Conservation (phyloP, 1,284 basidiomycete genomes). For the Austroboletus novae-zelandiae region DNA sequence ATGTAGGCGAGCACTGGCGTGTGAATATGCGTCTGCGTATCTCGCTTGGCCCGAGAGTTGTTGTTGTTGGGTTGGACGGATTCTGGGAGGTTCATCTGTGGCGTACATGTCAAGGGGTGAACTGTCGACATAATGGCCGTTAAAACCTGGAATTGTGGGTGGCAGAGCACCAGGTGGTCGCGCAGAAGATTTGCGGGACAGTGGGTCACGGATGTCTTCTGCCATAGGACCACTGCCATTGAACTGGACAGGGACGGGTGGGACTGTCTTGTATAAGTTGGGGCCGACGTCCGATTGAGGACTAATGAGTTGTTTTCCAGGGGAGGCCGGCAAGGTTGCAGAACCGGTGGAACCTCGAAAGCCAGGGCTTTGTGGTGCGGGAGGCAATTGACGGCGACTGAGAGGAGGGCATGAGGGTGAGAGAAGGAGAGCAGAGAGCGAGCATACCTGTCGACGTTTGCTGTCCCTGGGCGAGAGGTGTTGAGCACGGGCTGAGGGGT, state of each 20-base stretch:
- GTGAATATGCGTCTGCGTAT: constrained; percentile 19
- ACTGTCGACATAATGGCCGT: constrained; percentile 24
- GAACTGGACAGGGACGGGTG: constrained; percentile 22
- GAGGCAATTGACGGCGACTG: constrained; percentile 31
- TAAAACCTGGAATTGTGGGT: constrained; percentile 33
- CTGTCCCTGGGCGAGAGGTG: constrained; percentile 27
- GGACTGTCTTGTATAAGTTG: constrained; percentile 33
- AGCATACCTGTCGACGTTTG: constrained; percentile 26
- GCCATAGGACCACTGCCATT: constrained; percentile 7
- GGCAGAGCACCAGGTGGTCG: constrained; percentile 37
- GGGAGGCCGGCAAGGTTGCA: constrained; percentile 14
- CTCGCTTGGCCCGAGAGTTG: constrained; percentile 21
- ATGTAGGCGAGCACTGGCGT: constrained; percentile 9
- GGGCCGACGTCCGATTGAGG: constrained; percentile 21
- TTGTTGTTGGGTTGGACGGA: constrained; percentile 23
- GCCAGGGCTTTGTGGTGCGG: constrained; percentile 15
- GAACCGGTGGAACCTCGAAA: constrained; percentile 26
- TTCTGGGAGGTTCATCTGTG: constrained; percentile 17
- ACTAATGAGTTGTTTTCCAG: constrained; percentile 12
- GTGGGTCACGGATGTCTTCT: constrained; percentile 21
- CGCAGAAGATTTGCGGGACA: constrained; percentile 21
- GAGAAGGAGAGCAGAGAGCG: not conserved
- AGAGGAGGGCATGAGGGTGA: not conserved
- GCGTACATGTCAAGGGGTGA: constrained; percentile 27
- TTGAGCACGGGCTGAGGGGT: constrained; percentile 9